These are phyloP conservation scores for Sporisorium graminicola DNA, from an alignment of 1,284 basidiomycete genomes.

Conservation along the genomic window DNA sequence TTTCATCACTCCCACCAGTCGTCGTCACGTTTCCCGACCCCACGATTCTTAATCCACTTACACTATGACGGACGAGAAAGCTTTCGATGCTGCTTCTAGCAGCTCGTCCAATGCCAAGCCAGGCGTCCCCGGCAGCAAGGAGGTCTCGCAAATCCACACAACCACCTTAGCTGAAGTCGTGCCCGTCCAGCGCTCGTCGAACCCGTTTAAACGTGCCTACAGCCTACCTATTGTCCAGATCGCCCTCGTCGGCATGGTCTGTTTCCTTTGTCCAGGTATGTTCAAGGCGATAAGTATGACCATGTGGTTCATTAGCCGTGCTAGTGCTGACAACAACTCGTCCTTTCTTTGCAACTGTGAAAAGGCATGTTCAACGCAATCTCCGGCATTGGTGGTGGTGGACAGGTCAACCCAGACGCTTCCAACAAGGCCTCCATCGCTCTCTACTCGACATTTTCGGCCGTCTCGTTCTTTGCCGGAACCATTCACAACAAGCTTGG, in stretches of 20 bases:
- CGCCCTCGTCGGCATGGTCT: slow-evolving; percentile 55
- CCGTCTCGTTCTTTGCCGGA: slow-evolving; percentile 75
- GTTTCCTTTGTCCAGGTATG: slow-evolving; percentile 73
- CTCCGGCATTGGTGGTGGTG: slow-evolving; percentile 73
- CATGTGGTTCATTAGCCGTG: neutral
- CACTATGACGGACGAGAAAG: slow-evolving; percentile 39
- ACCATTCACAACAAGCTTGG: slow-evolving; percentile 77
- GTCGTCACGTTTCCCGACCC: neutral
- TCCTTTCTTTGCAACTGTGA: neutral
- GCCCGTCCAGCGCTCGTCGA: slow-evolving; percentile 26
- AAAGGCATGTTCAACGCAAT: slow-evolving; percentile 74
- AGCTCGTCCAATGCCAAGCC: slow-evolving; percentile 29
- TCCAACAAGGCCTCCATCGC: slow-evolving; percentile 52
- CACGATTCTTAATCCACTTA: no score
- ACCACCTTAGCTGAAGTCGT: slow-evolving; percentile 23
- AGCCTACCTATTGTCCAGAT: slow-evolving; percentile 32
- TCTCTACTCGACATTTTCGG: slow-evolving; percentile 64
- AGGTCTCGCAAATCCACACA: slow-evolving; percentile 16
- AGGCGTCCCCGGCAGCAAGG: slow-evolving; percentile 3
- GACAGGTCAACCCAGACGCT: slow-evolving; percentile 46
- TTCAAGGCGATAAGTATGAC: slow-evolving; percentile 72
- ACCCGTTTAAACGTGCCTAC: slow-evolving; percentile 29
- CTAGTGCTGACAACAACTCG: neutral
- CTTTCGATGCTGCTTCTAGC: slow-evolving; percentile 37
- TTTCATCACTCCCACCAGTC: neutral